Conservation (phyloP, 1,284 basidiomycete genomes). For the Leccinum proliferum region DNA sequence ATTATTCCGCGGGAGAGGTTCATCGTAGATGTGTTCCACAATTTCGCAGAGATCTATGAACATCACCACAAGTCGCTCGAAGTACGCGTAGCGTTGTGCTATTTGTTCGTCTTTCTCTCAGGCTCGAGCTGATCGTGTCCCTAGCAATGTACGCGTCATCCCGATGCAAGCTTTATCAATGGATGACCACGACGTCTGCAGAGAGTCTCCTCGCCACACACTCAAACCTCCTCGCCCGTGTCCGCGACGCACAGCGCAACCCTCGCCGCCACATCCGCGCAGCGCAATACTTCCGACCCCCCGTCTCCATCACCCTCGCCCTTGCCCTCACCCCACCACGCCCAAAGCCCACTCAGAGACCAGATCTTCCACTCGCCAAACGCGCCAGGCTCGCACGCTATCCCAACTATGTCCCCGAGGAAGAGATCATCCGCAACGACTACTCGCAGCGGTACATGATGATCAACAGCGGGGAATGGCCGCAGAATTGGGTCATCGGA, state of each 20-base stretch:
- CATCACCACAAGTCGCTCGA: no score
- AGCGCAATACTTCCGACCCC: conserved; percentile 27
- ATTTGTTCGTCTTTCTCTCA: no score
- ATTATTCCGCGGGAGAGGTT: no score
- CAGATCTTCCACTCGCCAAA: conserved; percentile 65
- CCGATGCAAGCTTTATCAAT: no score
- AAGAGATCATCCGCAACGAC: conserved; percentile 94
- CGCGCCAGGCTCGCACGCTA: conserved; percentile 64
- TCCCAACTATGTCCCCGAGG: conserved; percentile 78
- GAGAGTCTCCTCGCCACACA: conserved; percentile 49
- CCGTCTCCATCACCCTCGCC: conserved; percentile 47
- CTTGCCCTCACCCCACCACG: conserved; percentile 23
- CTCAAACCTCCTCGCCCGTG: conserved; percentile 35
- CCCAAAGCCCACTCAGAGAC: conserved; percentile 34
- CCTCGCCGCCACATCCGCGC: conserved; percentile 36
- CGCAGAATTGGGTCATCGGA: conserved; percentile 87
- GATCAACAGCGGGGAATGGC: conserved; percentile 66
- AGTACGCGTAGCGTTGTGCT: no score
- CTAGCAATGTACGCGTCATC: no score
- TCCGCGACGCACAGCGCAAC: conserved; percentile 37
- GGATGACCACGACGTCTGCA: conserved; percentile 32
- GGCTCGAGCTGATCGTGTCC: no score
- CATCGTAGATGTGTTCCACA: no score
- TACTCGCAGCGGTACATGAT: conserved; percentile 76
- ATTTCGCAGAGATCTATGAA: no score